phyloP scores from a whole-genome alignment of 73 alveolate species.

The Paramecium bursaria region DNA sequence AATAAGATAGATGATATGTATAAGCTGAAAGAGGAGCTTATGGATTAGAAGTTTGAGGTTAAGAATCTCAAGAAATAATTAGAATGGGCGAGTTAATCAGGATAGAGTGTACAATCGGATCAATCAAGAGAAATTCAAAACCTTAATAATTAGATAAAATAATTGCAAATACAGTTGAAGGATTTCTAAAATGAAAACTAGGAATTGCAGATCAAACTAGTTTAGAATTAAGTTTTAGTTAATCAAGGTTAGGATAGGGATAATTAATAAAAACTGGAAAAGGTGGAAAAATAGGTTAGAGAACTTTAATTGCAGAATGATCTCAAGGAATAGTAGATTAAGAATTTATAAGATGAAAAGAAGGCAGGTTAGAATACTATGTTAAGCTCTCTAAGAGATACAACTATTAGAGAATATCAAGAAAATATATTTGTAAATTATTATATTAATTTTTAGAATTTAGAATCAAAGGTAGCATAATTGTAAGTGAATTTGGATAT shows the following conservation, averaged over 20 bases:
- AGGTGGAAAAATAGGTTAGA: not conserved
- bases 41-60: not conserved
- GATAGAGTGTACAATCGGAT: not conserved
- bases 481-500: not conserved
- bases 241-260: not conserved
- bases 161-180: not conserved
- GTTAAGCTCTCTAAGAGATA: not conserved
- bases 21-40: conserved; percentile 9
- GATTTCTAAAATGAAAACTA: not conserved
- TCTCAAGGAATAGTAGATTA: not conserved
- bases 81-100: not conserved
- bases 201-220: not conserved
- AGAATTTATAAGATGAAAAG: not conserved
- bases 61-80: conserved; percentile 1
- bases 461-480: not conserved
- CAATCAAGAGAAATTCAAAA: not conserved
- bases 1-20: not conserved
- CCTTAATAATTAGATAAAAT: not conserved
- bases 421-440: not conserved
- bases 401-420: not conserved
- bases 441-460: not conserved
- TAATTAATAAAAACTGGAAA: not conserved
- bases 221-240: not conserved
- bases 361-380: not conserved
- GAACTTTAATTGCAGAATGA: not conserved